Evolutionary conservation across 768 basidiomycete species (phyloP).

Genomic region (Termitomyces bulborhizus): DNA sequence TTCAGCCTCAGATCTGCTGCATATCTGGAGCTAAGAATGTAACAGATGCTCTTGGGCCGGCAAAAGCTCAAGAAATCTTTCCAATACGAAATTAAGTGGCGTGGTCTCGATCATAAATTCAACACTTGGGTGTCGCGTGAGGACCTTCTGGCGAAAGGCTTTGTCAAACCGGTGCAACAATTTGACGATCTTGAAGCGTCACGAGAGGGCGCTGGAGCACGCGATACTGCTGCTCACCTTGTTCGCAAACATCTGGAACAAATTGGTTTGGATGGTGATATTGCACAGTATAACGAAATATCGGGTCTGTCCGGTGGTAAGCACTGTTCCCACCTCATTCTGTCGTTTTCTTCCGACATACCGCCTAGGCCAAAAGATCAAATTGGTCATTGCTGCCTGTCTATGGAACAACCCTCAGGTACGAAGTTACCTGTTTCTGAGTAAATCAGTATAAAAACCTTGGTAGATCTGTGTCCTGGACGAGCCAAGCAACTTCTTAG

Average conservation of each 20-base stretch:
- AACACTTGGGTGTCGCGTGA: conserved; percentile 94
- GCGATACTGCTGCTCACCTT: conserved; percentile 75
- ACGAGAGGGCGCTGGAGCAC: conserved; percentile 87
- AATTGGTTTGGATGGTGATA: conserved; percentile 94
- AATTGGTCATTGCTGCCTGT: conserved; percentile 90
- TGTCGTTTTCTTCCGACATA: conserved; percentile 2
- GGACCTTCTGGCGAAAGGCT: conserved; percentile 79
- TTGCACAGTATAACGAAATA: conserved; percentile 97
- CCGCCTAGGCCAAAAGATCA: conserved; percentile 84
- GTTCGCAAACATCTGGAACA: conserved; percentile 93
- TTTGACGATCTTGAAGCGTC: conserved; percentile 97
- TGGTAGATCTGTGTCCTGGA: conserved; percentile 68
- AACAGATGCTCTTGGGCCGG: conserved; percentile 81
- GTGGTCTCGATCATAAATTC: conserved; percentile 74
- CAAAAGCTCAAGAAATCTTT: conserved; percentile 96
- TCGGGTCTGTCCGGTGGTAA: conserved; percentile 87
- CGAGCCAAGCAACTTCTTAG: conserved; percentile 96
- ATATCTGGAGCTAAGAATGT: conserved; percentile 3
- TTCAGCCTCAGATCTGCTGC: neutral
- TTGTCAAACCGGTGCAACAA: conserved; percentile 84
- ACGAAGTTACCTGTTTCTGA: conserved; percentile 11
- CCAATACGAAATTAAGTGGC: conserved; percentile 91
- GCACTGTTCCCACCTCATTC: conserved; percentile 10
- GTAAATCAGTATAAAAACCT: neutral
- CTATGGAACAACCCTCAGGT: conserved; percentile 96